phyloP scores from a whole-genome alignment of 2,329 filamentous ascomycete species.

The Colletotrichum spaethianum region DNA sequence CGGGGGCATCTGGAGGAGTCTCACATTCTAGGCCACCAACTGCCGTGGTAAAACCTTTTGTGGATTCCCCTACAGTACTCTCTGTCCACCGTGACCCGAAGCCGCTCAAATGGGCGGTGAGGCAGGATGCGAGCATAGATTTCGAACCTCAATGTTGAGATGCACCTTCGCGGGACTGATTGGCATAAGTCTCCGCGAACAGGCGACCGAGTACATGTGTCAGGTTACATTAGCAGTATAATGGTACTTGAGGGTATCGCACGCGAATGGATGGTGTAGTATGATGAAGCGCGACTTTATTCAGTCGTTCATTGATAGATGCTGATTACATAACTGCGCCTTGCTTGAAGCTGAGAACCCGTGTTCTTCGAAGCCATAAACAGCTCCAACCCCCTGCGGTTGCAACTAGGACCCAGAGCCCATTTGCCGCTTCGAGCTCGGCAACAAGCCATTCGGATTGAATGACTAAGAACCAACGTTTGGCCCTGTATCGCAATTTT shows the following conservation, averaged over 20 bases:
- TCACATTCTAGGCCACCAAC: not conserved
- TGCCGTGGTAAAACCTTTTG: not conserved
- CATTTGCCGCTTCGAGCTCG: not conserved
- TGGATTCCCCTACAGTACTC: conserved; percentile 1
- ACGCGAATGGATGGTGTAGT: not conserved
- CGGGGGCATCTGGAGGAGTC: conserved; percentile 1
- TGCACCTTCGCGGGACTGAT: not conserved
- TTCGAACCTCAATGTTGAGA: not conserved
- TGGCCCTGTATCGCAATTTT: not conserved
- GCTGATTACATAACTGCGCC: not conserved
- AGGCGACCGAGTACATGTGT: not conserved
- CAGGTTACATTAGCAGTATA: not conserved
- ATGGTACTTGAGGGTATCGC: not conserved
- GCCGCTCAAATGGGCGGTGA: not conserved
- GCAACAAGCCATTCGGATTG: not conserved
- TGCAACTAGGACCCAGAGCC: not conserved
- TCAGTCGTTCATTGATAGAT: not conserved
- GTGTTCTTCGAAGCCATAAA: not conserved
- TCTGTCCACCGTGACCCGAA: not conserved
- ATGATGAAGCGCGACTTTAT: not conserved
- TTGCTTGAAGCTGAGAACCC: not conserved
- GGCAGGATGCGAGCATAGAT: not conserved
- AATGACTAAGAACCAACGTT: not conserved
- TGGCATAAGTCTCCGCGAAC: not conserved
- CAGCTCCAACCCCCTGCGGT: not conserved